These are phyloP conservation scores for Guadua angustifolia DNA, from an alignment of 176 grass and related monocot genomes.

Conservation along the genomic window DNA sequence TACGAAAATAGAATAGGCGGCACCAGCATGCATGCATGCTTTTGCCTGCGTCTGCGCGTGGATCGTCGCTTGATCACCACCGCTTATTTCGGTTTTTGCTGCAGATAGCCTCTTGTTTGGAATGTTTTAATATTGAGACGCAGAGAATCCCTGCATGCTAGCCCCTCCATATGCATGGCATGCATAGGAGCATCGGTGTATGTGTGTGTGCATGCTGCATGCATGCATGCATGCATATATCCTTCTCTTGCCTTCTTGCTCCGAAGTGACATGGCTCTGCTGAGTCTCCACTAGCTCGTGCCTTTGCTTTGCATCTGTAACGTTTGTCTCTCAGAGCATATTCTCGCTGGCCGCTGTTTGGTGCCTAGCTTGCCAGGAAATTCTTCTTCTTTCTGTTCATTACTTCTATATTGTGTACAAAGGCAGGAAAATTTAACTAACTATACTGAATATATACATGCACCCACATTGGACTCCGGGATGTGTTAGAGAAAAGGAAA, in stretches of 20 bases:
- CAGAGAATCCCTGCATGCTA: background rate
- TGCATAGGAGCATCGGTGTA: conserved; percentile 17
- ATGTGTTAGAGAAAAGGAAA: background rate
- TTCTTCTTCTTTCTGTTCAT: background rate
- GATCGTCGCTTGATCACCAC: background rate
- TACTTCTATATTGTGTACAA: background rate
- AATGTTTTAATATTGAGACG: background rate
- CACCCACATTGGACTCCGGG: background rate
- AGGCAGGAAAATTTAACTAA: background rate
- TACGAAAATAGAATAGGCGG: background rate
- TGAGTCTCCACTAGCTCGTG: conserved; percentile 53
- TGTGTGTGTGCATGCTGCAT: background rate
- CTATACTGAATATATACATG: background rate
- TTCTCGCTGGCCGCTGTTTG: conserved; percentile 1
- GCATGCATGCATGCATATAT: conserved; percentile 5
- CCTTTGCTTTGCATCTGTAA: conserved; percentile 38
- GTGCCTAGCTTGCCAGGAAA: background rate
- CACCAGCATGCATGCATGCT: background rate
- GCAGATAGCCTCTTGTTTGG: background rate
- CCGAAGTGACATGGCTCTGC: conserved; percentile 43
- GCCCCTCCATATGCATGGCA: background rate
- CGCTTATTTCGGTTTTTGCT: background rate
- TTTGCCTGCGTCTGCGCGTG: background rate
- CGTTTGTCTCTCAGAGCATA: conserved; percentile 25
- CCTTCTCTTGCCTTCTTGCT: conserved; percentile 21